Percentiles rank a stretch among this genome's conserved stretches.
Evolutionary conservation across 2,329 filamentous ascomycete species (phyloP).

Genomic region (Apiospora aurea): DNA sequence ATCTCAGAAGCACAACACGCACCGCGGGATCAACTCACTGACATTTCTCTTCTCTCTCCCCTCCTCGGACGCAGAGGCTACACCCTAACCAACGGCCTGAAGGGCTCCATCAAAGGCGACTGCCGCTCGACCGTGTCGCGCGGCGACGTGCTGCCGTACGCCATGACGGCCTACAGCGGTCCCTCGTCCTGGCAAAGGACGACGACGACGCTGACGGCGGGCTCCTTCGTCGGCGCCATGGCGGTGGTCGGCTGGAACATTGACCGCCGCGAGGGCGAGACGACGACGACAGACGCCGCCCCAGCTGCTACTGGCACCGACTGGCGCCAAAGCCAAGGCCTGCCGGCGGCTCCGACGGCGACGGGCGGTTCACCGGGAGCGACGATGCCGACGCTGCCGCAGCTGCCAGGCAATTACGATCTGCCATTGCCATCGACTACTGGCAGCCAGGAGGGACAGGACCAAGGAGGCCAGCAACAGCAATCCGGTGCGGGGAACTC

Average conservation of each 20-base stretch:
- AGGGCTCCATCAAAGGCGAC: conserved; percentile 30
- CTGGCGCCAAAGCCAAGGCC: not conserved
- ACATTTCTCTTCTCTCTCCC: not conserved
- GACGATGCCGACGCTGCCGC: not conserved
- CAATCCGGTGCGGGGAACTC: not conserved
- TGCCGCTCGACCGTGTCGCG: conserved; percentile 29
- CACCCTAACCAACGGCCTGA: conserved; percentile 26
- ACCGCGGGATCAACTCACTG: too few relatives aligned
- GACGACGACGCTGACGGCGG: conserved; percentile 29
- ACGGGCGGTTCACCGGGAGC: not conserved
- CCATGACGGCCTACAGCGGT: conserved; percentile 27
- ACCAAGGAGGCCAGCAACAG: not conserved
- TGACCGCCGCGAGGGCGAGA: not conserved
- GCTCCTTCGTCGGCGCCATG: conserved; percentile 30
- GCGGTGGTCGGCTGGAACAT: conserved; percentile 34
- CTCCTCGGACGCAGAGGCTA: conserved; percentile 26
- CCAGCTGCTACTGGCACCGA: not conserved
- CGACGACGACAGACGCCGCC: not conserved
- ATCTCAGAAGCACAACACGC: too few relatives aligned
- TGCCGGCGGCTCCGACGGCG: not conserved
- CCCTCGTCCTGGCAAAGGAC: conserved; percentile 26
- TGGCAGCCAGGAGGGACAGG: not conserved
- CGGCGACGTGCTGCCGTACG: conserved; percentile 30
- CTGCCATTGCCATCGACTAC: not conserved
- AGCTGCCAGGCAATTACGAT: not conserved